Base-by-base conservation (phyloP, 768 basidiomycete species). In the Mycena metata region DNA sequence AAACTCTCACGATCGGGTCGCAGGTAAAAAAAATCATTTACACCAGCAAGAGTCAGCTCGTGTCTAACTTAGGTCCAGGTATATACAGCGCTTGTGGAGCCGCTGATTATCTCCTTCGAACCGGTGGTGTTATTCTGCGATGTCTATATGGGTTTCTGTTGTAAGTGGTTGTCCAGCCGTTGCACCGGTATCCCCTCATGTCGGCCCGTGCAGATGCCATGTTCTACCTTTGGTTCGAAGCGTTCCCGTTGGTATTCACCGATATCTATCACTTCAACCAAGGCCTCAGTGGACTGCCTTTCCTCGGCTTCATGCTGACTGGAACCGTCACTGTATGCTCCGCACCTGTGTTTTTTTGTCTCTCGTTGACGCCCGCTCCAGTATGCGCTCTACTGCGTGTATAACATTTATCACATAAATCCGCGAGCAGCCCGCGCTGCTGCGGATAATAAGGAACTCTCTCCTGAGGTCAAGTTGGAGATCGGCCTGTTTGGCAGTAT, bases 231-330 rank as follows among this genome's bases (percentile, higher is more conserved):
- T 80, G 76, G 77, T 79, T 79, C 60, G 76, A 79, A 56, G 76
- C 77, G 0, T 80, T 80, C 67, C 74, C 75, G 5, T 59, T 79
- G 51, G 78, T 79, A 12, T 80, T 79, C 66, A 65, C 69, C 63
- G 77, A 71, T 24, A 76, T 76, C 51, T 78, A 79, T 52, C 75
- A 76, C 26, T 80, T 79, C 76, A 75, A 72, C 52, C 70, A 74
- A 13, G 78, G 77, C 9, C 50, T 74, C 41, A 69, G 77, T 47
- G 78, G 78, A 5, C 69, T 80, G 0, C 76, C 79, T 21, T 80
- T 77, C 72, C 66, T 78, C 19, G 77, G 39, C 39, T 39, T 39
- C 15, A 39, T 39, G 39, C 5, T 39, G 39, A 39, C 39, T 39
- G 39, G 39, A 15, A 39, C 39, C 11, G 11, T 39, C 2, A 39